A percentile compares a stretch with the other conserved stretches of the same genome.
Conservation (phyloP, 352 stramenopile genomes). For the Phytopythium mirpurense region DNA sequence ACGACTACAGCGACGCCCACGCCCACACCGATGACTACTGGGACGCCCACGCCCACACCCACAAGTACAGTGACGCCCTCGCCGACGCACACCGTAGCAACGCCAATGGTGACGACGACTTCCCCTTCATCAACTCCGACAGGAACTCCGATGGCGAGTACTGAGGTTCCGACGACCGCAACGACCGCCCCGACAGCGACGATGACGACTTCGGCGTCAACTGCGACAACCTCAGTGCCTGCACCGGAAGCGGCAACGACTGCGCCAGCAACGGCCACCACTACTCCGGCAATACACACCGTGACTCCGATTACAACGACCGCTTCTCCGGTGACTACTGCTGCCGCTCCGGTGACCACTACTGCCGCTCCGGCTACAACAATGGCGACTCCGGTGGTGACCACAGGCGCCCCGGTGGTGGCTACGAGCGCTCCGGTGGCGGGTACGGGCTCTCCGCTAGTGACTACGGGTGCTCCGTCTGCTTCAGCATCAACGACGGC, state of each 20-base stretch:
- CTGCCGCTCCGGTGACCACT: too few relatives aligned
- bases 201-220: not conserved
- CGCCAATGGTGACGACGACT: not conserved
- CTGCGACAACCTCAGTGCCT: not conserved
- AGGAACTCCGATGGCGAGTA: not conserved
- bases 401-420: too few relatives aligned
- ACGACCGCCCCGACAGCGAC: not conserved
- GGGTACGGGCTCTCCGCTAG: too few relatives aligned
- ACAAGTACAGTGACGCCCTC: too few relatives aligned
- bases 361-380: too few relatives aligned
- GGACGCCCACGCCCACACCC: constrained; percentile 43
- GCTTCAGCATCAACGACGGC: not conserved
- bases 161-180: not conserved
- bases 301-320: too few relatives aligned
- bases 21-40: constrained; percentile 44
- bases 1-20: too few relatives aligned
- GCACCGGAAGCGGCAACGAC: constrained; percentile 10
- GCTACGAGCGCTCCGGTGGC: too few relatives aligned
- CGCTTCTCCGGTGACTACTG: too few relatives aligned
- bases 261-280: constrained; percentile 10
- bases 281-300: constrained; percentile 6
- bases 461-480: too few relatives aligned
- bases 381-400: too few relatives aligned
- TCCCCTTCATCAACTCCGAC: not conserved
- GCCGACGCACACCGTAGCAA: not conserved